These are phyloP conservation scores for Flueggea neowawraea DNA, from an alignment of 441 rosid genomes.

Conservation along the genomic window DNA sequence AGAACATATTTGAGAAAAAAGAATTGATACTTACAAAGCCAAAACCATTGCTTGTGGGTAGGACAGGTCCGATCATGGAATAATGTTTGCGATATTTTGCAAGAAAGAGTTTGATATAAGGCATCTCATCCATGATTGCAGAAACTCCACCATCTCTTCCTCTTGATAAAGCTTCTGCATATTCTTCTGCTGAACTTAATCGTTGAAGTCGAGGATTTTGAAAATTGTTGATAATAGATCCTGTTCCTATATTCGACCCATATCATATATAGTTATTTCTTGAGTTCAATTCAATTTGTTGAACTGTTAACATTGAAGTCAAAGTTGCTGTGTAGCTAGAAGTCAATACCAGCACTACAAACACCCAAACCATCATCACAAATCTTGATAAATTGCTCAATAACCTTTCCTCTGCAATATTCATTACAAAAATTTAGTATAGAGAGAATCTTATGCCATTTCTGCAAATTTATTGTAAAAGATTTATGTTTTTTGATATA, in stretches of 20 bases:
- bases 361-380: slow-evolving; percentile 37
- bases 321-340: slow-evolving; percentile 45
- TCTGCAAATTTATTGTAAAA: too few relatives aligned
- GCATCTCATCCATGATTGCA: slow-evolving; percentile 10
- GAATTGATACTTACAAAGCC: slow-evolving; percentile 24
- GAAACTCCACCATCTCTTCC: slow-evolving; percentile 13
- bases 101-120: slow-evolving; percentile 5
- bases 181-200: neutral
- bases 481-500: too few relatives aligned
- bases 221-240: too few relatives aligned
- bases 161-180: slow-evolving; percentile 8
- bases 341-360: slow-evolving; percentile 37
- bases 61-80: neutral
- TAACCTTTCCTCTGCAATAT: slow-evolving; percentile 35
- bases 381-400: slow-evolving; percentile 38
- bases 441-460: too few relatives aligned
- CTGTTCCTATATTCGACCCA: neutral
- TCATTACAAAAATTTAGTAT: too few relatives aligned
- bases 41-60: slow-evolving; percentile 15
- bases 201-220: neutral
- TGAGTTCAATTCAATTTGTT: slow-evolving; percentile 7
- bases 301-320: slow-evolving; percentile 44
- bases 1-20: too few relatives aligned
- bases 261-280: neutral
- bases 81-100: neutral